A percentile compares a stretch with the other conserved stretches of the same genome.
Evolutionary conservation across 2,329 filamentous ascomycete species (phyloP).

Genomic region (Penicillium sumatraense): DNA sequence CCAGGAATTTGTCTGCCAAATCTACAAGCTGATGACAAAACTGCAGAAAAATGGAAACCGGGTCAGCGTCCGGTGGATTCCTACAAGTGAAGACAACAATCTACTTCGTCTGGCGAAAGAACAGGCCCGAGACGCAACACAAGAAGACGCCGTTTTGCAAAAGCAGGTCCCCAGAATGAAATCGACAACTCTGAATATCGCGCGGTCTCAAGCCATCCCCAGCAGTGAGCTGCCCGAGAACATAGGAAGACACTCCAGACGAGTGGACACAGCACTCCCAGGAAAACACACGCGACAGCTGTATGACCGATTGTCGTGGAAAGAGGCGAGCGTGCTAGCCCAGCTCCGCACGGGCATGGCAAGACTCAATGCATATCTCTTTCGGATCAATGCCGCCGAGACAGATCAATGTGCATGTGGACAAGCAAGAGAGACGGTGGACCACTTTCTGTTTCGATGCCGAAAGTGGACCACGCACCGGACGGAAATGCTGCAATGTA

Average conservation of each 20-base stretch:
- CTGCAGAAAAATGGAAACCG: conserved; percentile 24
- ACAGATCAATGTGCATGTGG: too few relatives aligned
- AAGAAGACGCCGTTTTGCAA: conserved; percentile 21
- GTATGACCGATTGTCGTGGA: conserved; percentile 31
- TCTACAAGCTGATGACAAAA: conserved; percentile 28
- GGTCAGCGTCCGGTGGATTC: conserved; percentile 23
- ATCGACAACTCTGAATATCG: too few relatives aligned
- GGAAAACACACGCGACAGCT: too few relatives aligned
- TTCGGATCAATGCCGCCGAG: too few relatives aligned
- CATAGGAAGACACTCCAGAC: conserved; percentile 28
- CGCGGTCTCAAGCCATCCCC: too few relatives aligned
- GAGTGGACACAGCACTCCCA: conserved; percentile 32
- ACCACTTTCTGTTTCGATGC: too few relatives aligned
- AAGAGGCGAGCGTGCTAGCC: conserved; percentile 34
- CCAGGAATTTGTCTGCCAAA: too few relatives aligned
- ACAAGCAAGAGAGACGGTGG: too few relatives aligned
- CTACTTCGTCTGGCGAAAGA: conserved; percentile 24
- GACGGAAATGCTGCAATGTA: too few relatives aligned
- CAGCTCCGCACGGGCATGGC: conserved; percentile 35
- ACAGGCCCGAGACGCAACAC: conserved; percentile 22
- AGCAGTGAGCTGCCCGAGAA: conserved; percentile 23
- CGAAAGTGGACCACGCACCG: too few relatives aligned
- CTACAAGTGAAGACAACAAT: conserved; percentile 19
- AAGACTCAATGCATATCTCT: conserved; percentile 34
- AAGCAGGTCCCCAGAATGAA: conserved; percentile 14